Base-by-base conservation (phyloP, 768 basidiomycete genomes). In the Plicaturopsis crispa region DNA sequence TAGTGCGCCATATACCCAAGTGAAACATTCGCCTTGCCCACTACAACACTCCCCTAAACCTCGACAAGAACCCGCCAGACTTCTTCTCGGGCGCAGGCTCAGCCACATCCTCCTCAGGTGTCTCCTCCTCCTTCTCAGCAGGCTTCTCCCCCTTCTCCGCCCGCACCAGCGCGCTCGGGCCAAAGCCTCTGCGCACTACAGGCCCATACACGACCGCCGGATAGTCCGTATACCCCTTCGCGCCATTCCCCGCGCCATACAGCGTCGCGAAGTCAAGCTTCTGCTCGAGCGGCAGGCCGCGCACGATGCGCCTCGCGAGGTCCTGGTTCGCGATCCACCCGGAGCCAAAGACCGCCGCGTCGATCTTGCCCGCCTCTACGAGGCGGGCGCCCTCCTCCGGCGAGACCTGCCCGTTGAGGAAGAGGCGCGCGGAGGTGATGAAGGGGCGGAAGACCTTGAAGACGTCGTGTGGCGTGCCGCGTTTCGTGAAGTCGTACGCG, bases 251-350 rank as follows among this genome's bases (percentile, higher is more conserved):
- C 11, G 35, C 33, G 10, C 49, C 53, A 22, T 55, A 52, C 16
- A 57, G 30, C 10, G 48, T 49, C 16, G 46, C 38, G 4, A 36
- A 40, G 22, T 51, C 52, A 8, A 50, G 18, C 11, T 47, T 38
- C 14, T 48, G 48, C 32, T 56, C 51, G 18, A 59, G 19, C 7
- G 54, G 45, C 36, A 52, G 48, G 1, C 49, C 49, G 30, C 53
- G 44, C 33, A 48, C 39, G 18, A 59, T 44, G n/a, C 55, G 49
- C 33, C 49, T 48, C n/a, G 52, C 51, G 16, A 61, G 31, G 39
- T 60, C 59, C 11, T 59, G 57, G 43, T 60, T 55, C 6, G 48
- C 38, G 12, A 59, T 48, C 53, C 51, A 60, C 5, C 38, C 20
- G 17, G 40, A 41, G 12, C 61, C 58, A 34, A 61, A 59, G 34